Evolutionary conservation across 2,329 filamentous ascomycete species (phyloP).

Genomic region (Aspergillus persii): DNA sequence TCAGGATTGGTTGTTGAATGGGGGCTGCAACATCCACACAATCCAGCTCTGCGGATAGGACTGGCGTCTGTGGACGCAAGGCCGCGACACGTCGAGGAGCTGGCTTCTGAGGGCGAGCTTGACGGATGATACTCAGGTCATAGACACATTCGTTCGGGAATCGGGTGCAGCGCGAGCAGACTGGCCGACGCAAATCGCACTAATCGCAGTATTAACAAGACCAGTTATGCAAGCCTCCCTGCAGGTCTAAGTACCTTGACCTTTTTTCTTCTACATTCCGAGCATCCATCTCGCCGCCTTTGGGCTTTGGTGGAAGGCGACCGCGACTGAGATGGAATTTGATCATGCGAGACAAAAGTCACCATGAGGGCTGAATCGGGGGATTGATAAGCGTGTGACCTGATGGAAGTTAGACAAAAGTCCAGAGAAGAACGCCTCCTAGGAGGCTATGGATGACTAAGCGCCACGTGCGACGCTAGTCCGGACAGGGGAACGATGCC

Average conservation of each 20-base stretch:
- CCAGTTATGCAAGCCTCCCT: background rate
- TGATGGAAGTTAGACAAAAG: background rate
- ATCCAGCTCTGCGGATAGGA: background rate
- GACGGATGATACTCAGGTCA: constrained; percentile 21
- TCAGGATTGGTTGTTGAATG: constrained; percentile 15
- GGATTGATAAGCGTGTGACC: no score
- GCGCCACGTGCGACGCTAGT: background rate
- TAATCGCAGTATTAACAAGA: background rate
- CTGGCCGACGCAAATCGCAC: constrained; percentile 27
- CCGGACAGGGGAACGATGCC: background rate
- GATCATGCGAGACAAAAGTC: background rate
- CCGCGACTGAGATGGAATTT: background rate
- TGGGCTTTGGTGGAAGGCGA: background rate
- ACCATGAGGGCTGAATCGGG: background rate
- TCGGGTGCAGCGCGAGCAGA: constrained; percentile 25
- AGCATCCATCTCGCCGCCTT: constrained; percentile 31
- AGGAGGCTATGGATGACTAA: background rate
- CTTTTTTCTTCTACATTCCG: constrained; percentile 31
- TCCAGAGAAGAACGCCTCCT: background rate
- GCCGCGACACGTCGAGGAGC: constrained; percentile 1
- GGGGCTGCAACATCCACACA: background rate
- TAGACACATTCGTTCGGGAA: constrained; percentile 26
- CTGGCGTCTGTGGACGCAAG: background rate
- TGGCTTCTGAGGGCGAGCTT: background rate
- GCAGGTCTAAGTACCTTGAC: constrained; percentile 20